Percentiles rank a stretch among this genome's conserved stretches.
Conservation (phyloP, 768 basidiomycete genomes). For the Panellus pusillus region DNA sequence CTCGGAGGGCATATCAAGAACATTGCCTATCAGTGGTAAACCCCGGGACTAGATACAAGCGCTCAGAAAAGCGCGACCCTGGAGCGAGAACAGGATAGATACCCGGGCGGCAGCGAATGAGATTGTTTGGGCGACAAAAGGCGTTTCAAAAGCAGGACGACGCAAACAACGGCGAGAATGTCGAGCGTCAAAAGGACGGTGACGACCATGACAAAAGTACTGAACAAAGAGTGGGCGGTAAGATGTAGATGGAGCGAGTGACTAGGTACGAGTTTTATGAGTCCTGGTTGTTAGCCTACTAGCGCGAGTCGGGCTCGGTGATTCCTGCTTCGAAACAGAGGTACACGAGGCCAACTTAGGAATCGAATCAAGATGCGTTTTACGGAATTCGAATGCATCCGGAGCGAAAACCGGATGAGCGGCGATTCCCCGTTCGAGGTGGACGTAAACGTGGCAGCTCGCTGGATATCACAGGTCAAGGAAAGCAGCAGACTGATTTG, state of each 20-base stretch:
- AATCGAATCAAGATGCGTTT: constrained; percentile 5
- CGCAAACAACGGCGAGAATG: constrained; percentile 33
- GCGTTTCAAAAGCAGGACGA: constrained; percentile 35
- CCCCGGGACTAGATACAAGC: constrained; percentile 50
- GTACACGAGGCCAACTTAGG: constrained; percentile 7
- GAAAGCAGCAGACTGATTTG: too few species aligned
- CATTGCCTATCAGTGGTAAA: constrained; percentile 54
- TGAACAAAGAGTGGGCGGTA: neutral
- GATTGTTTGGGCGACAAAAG: constrained; percentile 25
- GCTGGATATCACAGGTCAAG: too few species aligned
- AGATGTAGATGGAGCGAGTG: neutral
- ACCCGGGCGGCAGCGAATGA: constrained; percentile 18
- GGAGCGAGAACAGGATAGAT: neutral
- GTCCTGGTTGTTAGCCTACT: constrained; percentile 15
- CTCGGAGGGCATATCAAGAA: constrained; percentile 51
- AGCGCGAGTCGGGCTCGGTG: neutral
- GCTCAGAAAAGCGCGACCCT: constrained; percentile 8
- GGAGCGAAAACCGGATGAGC: constrained; percentile 7
- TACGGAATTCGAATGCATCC: constrained; percentile 6
- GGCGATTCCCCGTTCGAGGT: neutral
- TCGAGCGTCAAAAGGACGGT: constrained; percentile 29
- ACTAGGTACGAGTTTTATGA: constrained; percentile 11
- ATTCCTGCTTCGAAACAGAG: constrained; percentile 8
- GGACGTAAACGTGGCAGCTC: neutral
- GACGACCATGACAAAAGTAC: constrained; percentile 26